Conservation (phyloP, 345 rosid species). For the Xanthoceras sorbifolium region DNA sequence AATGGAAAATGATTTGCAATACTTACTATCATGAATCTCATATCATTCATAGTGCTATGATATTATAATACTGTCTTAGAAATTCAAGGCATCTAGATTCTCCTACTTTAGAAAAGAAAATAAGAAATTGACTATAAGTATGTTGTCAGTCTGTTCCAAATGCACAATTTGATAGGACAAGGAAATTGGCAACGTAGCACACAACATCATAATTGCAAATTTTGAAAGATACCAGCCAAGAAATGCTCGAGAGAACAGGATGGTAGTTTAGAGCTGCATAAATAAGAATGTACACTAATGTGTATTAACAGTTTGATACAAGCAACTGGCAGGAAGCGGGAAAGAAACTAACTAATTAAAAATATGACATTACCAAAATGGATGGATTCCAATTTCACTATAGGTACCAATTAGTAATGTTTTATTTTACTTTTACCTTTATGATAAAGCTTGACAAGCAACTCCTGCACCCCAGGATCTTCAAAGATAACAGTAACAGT, state of each 20-base stretch:
- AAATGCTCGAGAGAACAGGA: neutral
- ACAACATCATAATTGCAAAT: neutral
- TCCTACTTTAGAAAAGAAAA: neutral
- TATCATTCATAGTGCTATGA: neutral
- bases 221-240: neutral
- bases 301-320: neutral
- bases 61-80: neutral
- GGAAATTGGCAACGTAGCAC: neutral
- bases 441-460: slow-evolving; percentile 92
- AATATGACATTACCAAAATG: neutral
- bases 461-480: slow-evolving; percentile 97
- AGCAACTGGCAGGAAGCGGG: neutral
- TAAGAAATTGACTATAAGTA: neutral
- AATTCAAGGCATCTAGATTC: neutral
- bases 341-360: neutral
- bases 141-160: neutral
- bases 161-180: neutral
- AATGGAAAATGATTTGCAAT: neutral
- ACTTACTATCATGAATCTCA: neutral
- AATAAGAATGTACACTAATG: neutral
- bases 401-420: neutral
- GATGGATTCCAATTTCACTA: neutral
- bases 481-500: slow-evolving; percentile 91
- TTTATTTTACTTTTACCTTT: slow-evolving; percentile 80
- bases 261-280: neutral